These are phyloP conservation scores for Thymus quinquecostatus DNA, from an alignment of 257 asterid genomes.

Conservation along the genomic window DNA sequence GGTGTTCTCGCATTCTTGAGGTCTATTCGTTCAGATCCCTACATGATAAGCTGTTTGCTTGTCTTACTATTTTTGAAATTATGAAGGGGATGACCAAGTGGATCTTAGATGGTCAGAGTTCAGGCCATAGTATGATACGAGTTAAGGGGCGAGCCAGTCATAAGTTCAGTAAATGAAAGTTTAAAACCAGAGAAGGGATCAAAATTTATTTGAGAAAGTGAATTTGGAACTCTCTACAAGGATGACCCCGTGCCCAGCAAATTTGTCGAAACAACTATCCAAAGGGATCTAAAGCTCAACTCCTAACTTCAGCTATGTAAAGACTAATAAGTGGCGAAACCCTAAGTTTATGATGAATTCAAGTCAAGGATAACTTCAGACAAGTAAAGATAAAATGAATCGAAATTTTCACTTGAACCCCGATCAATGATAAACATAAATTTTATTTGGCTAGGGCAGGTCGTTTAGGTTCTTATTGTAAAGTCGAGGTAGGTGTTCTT, in stretches of 20 bases:
- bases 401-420: background rate
- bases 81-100: background rate
- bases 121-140: background rate
- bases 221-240: background rate
- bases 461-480: background rate
- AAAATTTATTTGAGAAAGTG: background rate
- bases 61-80: background rate
- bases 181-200: background rate
- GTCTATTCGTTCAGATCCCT: conserved; percentile 6
- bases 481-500: no score
- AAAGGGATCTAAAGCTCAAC: background rate
- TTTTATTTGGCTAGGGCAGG: background rate
- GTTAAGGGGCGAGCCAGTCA: background rate
- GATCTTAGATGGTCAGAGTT: background rate
- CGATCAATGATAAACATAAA: background rate
- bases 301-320: background rate
- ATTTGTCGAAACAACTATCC: conserved; percentile 5
- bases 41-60: background rate
- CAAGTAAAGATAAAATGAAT: background rate
- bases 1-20: background rate
- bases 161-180: background rate
- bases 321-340: background rate
- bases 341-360: background rate
- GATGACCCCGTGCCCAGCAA: background rate
- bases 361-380: background rate